These are phyloP conservation scores for Pythium dissimile DNA, from an alignment of 352 stramenopile species.

Conservation along the genomic window DNA sequence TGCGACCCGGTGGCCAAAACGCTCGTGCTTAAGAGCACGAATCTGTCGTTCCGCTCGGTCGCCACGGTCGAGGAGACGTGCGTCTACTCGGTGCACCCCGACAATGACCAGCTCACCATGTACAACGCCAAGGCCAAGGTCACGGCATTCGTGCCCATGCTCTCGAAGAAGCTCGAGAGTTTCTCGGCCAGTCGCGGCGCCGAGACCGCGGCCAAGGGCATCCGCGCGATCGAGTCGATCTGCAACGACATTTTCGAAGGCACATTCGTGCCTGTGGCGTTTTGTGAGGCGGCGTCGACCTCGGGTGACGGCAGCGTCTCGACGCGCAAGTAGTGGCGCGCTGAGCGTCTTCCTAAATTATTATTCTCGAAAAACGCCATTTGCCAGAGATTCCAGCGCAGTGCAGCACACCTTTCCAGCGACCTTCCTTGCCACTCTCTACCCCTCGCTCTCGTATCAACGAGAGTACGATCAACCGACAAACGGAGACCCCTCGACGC, in stretches of 20 bases:
- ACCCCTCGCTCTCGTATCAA: too few species aligned
- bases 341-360: too few species aligned
- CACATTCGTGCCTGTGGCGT: constrained; percentile 57
- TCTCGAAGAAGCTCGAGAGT: constrained; percentile 78
- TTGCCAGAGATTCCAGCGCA: too few species aligned
- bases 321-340: background rate
- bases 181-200: constrained; percentile 70
- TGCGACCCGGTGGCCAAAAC: constrained; percentile 62
- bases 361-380: too few species aligned
- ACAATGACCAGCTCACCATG: constrained; percentile 47
- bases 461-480: too few species aligned
- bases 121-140: constrained; percentile 78
- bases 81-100: constrained; percentile 70
- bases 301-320: background rate
- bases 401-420: too few species aligned
- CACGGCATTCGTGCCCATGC: constrained; percentile 77
- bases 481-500: too few species aligned
- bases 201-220: constrained; percentile 77
- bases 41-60: constrained; percentile 73
- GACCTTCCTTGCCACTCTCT: too few species aligned
- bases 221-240: constrained; percentile 74
- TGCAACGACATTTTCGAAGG: constrained; percentile 86
- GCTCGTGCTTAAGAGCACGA: constrained; percentile 79
- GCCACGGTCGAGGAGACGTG: constrained; percentile 82
- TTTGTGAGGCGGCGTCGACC: constrained; percentile 40